Evolutionary conservation across 169 alveolate genomes (phyloP).

Genomic region (Plasmodium blacklocki): DNA sequence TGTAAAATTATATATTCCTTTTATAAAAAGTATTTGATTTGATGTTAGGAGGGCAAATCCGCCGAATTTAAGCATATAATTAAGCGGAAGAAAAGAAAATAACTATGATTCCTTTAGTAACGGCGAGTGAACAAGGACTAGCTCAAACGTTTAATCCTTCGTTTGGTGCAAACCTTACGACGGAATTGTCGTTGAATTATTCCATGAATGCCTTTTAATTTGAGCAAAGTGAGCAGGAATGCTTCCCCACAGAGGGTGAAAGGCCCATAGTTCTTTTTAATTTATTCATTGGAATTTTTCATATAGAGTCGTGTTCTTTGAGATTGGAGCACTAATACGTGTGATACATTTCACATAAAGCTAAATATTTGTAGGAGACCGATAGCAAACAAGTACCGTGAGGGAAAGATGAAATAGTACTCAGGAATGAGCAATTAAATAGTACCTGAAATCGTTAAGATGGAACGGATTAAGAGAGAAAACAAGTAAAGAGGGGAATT

Average conservation of each 20-base stretch:
- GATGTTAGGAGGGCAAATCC: slow-evolving; percentile 88
- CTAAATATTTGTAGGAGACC: slow-evolving; percentile 92
- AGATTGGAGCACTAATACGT: slow-evolving; percentile 90
- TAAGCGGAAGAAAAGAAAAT: slow-evolving; percentile 93
- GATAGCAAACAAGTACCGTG: slow-evolving; percentile 95
- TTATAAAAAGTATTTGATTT: slow-evolving; percentile 12
- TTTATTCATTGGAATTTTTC: slow-evolving; percentile 12
- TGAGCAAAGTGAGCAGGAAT: slow-evolving; percentile 77
- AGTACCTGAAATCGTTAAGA: slow-evolving; percentile 91
- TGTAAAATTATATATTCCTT: too few species aligned
- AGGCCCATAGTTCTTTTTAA: slow-evolving; percentile 88
- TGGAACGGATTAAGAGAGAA: slow-evolving; percentile 46
- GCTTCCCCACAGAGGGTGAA: slow-evolving; percentile 91
- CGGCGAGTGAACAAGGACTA: slow-evolving; percentile 94
- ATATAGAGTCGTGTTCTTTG: slow-evolving; percentile 80
- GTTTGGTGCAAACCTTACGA: background rate
- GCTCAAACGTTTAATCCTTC: slow-evolving; percentile 87
- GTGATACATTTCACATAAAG: slow-evolving; percentile 89
- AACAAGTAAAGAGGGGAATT: background rate
- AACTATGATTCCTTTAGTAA: slow-evolving; percentile 90
- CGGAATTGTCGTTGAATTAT: background rate
- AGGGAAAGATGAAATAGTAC: slow-evolving; percentile 95
- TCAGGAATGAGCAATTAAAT: slow-evolving; percentile 92
- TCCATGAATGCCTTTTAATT: background rate
- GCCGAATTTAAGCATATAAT: slow-evolving; percentile 91